Evolutionary conservation across 192 early-diverging fungal genomes (phyloP).

Genomic region (Coemansia aciculifera): DNA sequence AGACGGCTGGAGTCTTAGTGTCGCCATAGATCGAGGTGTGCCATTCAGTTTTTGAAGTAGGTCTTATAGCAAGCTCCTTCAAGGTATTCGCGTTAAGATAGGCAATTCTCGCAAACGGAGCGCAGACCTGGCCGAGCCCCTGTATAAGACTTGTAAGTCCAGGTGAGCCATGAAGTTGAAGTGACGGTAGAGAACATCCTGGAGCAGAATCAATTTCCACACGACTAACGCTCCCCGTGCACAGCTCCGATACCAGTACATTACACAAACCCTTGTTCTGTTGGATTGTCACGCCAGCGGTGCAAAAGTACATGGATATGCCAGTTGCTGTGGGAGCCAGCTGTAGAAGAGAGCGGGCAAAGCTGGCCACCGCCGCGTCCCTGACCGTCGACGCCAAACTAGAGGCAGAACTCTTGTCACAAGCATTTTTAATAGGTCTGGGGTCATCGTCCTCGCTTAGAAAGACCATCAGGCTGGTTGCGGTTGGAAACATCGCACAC

Average conservation of each 20-base stretch:
- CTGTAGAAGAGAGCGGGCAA: not conserved
- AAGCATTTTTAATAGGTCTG: not conserved
- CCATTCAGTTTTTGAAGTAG: not conserved
- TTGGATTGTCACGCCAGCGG: not conserved
- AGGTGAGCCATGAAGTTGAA: not conserved
- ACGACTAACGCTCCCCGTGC: not conserved
- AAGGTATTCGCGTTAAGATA: slow-evolving; percentile 4
- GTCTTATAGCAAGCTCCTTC: not conserved
- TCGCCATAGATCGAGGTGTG: not conserved
- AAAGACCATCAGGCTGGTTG: not conserved
- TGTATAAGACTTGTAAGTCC: not conserved
- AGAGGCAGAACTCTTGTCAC: not conserved
- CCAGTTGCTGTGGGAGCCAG: not conserved
- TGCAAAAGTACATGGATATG: slow-evolving; percentile 3
- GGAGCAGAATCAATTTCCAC: not conserved
- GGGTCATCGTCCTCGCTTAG: not conserved
- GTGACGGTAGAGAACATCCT: not conserved
- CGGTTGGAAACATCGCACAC: not conserved
- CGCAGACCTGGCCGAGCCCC: not conserved
- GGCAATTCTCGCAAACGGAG: not conserved
- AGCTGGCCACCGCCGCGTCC: not conserved
- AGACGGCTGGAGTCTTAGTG: not conserved
- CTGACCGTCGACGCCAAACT: not conserved
- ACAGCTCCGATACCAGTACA: not conserved
- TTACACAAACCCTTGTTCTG: not conserved